Evolutionary conservation across 306 rosid genomes (phyloP).

Genomic region (Canavalia ensiformis): DNA sequence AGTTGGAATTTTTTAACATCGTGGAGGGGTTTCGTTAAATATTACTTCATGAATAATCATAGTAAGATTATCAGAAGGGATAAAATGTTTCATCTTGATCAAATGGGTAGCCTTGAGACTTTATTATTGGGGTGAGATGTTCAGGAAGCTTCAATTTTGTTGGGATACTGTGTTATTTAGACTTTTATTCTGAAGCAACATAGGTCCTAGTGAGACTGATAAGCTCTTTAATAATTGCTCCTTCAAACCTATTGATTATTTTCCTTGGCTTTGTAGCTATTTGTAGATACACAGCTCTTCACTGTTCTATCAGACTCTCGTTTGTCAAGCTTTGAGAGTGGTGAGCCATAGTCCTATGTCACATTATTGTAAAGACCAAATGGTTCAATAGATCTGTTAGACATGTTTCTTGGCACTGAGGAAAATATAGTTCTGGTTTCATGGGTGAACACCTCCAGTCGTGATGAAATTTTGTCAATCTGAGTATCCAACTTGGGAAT

Average conservation of each 20-base stretch:
- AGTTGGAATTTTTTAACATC: background rate
- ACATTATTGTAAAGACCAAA: conserved; percentile 33
- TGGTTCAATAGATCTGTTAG: conserved; percentile 25
- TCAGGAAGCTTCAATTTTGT: conserved; percentile 2
- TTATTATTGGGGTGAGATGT: background rate
- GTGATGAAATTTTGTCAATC: conserved; percentile 24
- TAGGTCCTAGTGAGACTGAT: background rate
- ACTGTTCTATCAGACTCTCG: conserved; percentile 82
- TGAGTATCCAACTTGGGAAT: conserved; percentile 44
- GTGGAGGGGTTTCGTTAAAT: conserved; percentile 6
- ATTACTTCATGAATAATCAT: background rate
- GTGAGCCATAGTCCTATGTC: conserved; percentile 49
- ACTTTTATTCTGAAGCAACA: background rate
- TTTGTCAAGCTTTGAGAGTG: conserved; percentile 81
- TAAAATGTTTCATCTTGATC: background rate
- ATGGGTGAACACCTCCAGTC: conserved; percentile 8
- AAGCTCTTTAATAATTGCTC: background rate
- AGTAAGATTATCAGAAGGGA: background rate
- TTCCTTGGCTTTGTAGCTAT: conserved; percentile 62
- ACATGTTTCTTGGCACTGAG: conserved; percentile 30
- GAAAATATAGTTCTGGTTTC: conserved; percentile 32
- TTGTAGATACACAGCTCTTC: conserved; percentile 92
- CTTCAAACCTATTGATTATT: conserved; percentile 31
- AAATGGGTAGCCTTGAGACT: no score
- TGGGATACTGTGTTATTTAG: background rate